These are phyloP conservation scores for Porphyrellus cyaneotinctus DNA, from an alignment of 768 basidiomycete genomes.

Conservation along the genomic window DNA sequence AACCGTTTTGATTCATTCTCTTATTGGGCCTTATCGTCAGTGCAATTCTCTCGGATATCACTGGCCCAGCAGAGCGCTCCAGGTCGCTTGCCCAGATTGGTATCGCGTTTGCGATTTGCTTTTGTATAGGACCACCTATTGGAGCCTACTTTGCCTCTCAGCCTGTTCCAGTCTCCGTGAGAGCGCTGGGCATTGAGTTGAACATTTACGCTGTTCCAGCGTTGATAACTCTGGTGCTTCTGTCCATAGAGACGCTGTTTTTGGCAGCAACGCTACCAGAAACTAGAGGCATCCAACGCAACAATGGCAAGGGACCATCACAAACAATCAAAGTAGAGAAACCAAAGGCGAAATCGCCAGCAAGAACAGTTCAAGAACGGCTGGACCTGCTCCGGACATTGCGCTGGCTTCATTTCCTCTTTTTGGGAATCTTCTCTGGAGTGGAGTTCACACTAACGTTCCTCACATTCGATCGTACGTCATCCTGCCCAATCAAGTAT, in stretches of 20 bases:
- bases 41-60: constrained; percentile 91
- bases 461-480: constrained; percentile 83
- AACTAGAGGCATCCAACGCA: constrained; percentile 54
- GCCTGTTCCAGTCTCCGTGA: constrained; percentile 61
- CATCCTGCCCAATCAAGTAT: background rate
- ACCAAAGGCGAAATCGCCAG: constrained; percentile 12
- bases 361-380: constrained; percentile 41
- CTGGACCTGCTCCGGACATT: constrained; percentile 55
- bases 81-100: constrained; percentile 89
- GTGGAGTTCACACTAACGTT: constrained; percentile 97
- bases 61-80: constrained; percentile 73
- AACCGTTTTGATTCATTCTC: background rate
- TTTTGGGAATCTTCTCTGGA: constrained; percentile 89
- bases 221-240: constrained; percentile 69
- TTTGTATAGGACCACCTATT: constrained; percentile 88
- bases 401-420: constrained; percentile 73
- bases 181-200: constrained; percentile 55
- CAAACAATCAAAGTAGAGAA: constrained; percentile 16
- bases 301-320: constrained; percentile 15
- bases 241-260: constrained; percentile 77
- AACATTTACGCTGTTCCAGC: constrained; percentile 95
- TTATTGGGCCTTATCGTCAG: constrained; percentile 36
- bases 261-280: constrained; percentile 77
- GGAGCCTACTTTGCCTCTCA: constrained; percentile 95
- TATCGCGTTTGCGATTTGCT: constrained; percentile 94